Evolutionary conservation across 2,329 filamentous ascomycete species (phyloP).

Genomic region (Nigrograna mackinnonii): DNA sequence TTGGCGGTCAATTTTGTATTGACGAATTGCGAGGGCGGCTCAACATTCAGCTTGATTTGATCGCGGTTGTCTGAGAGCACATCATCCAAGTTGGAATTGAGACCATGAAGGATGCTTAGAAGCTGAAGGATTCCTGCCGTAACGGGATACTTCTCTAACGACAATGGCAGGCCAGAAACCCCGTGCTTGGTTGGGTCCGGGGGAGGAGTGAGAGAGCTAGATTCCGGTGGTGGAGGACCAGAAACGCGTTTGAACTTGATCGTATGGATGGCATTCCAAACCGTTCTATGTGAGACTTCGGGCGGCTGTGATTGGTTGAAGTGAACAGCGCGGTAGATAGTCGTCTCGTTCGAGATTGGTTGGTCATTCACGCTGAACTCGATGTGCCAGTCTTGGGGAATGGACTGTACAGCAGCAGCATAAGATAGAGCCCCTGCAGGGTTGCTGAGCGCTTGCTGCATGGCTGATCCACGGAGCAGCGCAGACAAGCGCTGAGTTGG

Average conservation of each 20-base stretch:
- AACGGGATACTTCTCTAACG: slow-evolving; percentile 79
- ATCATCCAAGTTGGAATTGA: slow-evolving; percentile 93
- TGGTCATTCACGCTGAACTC: slow-evolving; percentile 89
- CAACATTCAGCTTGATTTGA: slow-evolving; percentile 70
- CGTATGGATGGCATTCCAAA: slow-evolving; percentile 89
- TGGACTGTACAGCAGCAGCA: slow-evolving; percentile 77
- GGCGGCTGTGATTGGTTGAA: slow-evolving; percentile 64
- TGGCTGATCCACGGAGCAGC: slow-evolving; percentile 33
- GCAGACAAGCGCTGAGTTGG: slow-evolving; percentile 33
- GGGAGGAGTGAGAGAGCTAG: slow-evolving; percentile 62
- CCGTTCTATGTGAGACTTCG: slow-evolving; percentile 72
- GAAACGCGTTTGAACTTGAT: slow-evolving; percentile 88
- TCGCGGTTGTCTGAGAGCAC: slow-evolving; percentile 79
- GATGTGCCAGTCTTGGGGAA: slow-evolving; percentile 94
- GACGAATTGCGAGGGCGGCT: slow-evolving; percentile 91
- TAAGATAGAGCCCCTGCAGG: slow-evolving; percentile 71
- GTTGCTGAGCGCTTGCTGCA: slow-evolving; percentile 31
- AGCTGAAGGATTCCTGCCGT: slow-evolving; percentile 87
- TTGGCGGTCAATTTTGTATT: slow-evolving; percentile 99
- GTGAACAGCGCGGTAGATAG: slow-evolving; percentile 93
- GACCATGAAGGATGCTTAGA: slow-evolving; percentile 85
- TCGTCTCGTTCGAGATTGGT: slow-evolving; percentile 86
- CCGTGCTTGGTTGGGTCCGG: slow-evolving; percentile 55
- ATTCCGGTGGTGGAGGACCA: slow-evolving; percentile 78
- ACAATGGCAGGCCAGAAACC: slow-evolving; percentile 70